Base-by-base conservation (phyloP, 225 moss, liverwort and hornwort genomes). In the Rhytidiadelphus loreus region DNA sequence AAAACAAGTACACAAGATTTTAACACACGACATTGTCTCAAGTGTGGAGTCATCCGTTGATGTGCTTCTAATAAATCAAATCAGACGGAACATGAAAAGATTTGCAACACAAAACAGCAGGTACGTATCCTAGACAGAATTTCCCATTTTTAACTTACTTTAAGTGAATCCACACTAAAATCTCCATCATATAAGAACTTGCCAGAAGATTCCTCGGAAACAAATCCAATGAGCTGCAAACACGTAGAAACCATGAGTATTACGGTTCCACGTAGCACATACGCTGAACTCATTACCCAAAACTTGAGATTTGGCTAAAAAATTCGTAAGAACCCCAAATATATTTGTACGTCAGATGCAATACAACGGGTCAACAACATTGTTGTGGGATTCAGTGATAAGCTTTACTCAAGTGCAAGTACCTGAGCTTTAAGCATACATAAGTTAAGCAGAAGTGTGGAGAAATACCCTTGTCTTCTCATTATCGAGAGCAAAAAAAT, bases 141-240 rank as follows among this genome's bases (percentile, higher is more conserved):
- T 82, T 85, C 78, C 65, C 41, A 71, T 68, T 25, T 11, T 44
- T 4, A 46, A 37, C 73, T 71, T 87, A 96, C 98, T 92, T 93
- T 95, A 35, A 96, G 83, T 35, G 93, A 96, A 86, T 94, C 93
- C 41, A 85, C 76, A 44, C 88, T 93, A 48, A 94, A 93, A 66
- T 96, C 96, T 50, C 92, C 96, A 69, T 96, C 95, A 65, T 94
- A 87, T 56, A 96, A 80, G 81, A 91, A 98, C 89, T 98, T 98
- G 64, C 87, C 81, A 89, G 90, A 85, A 81, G 91, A 83, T 74
- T 92, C 93, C 59, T 94, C 87, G 37, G 96, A 92, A 90, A 94
- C 91, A 74, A 92, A 98, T 53, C 90, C 98, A 90, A 98, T 79
- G 37, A 96, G 91, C 98, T 98, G 95, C 88, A 88, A 92, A 84